Evolutionary conservation across 2,329 filamentous ascomycete genomes (phyloP).

Genomic region (Keithomyces neogunnii): DNA sequence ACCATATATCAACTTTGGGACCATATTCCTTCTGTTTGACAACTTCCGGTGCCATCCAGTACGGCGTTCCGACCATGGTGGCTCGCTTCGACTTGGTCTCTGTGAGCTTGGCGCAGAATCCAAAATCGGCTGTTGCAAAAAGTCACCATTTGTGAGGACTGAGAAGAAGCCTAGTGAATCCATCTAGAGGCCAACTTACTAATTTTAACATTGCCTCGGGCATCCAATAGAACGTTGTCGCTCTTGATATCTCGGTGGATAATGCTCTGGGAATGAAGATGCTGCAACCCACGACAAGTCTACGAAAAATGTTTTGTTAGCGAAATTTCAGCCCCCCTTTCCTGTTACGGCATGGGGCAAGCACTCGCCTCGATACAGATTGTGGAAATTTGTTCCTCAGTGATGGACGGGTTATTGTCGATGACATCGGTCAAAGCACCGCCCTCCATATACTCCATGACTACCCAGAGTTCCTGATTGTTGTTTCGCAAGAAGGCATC

Average conservation of each 20-base stretch:
- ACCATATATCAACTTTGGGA: conserved; percentile 98
- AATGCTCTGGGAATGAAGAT: conserved; percentile 91
- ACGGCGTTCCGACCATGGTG: conserved; percentile 98
- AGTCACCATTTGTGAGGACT: conserved; percentile 20
- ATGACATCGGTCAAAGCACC: conserved; percentile 97
- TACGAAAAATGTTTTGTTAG: conserved; percentile 29
- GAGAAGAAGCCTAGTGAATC: neutral
- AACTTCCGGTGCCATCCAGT: conserved; percentile 99
- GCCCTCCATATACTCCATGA: conserved; percentile 99
- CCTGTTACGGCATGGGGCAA: neutral
- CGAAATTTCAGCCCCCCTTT: neutral
- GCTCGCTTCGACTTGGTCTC: conserved; percentile 95
- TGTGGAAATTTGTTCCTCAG: conserved; percentile 94
- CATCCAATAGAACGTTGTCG: conserved; percentile 93
- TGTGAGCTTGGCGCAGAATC: conserved; percentile 97
- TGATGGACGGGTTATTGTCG: conserved; percentile 91
- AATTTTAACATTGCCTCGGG: conserved; percentile 93
- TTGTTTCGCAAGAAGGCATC: conserved; percentile 95
- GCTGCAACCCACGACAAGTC: conserved; percentile 92
- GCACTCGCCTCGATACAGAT: conserved; percentile 83
- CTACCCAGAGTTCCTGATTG: conserved; percentile 94
- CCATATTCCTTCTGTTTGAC: conserved; percentile 99
- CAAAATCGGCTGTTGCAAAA: conserved; percentile 73
- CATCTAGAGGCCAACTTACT: conserved; percentile 51
- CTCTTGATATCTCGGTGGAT: conserved; percentile 99